phyloP scores from a whole-genome alignment of 495 filamentous ascomycete species.

The Thermothielavioides terrestris region DNA sequence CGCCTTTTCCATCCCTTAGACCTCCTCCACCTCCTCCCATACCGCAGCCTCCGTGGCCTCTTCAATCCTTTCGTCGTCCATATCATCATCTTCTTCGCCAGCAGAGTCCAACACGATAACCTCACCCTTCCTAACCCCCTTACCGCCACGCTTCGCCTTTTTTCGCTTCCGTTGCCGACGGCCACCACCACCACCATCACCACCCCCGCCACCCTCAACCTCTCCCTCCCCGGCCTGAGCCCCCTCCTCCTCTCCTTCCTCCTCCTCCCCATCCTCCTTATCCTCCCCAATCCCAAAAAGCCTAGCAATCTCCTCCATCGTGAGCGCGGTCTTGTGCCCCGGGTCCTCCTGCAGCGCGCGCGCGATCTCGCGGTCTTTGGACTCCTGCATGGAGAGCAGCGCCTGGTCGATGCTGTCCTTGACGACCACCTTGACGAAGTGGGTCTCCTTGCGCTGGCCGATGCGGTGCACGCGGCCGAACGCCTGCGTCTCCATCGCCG shows the following conservation, averaged over 20 bases:
- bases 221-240: neutral
- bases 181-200: neutral
- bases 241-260: neutral
- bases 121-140: no score
- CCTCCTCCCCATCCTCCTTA: neutral
- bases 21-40: neutral
- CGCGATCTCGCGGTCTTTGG: neutral
- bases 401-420: neutral
- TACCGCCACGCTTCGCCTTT: no score
- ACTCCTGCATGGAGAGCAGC: neutral
- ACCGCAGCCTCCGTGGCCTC: neutral
- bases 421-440: neutral
- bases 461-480: slow-evolving; percentile 5
- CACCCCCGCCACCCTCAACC: neutral
- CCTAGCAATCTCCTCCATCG: neutral
- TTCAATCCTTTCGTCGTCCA: neutral
- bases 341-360: neutral
- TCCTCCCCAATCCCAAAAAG: neutral
- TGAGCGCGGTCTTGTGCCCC: neutral
- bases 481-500: neutral
- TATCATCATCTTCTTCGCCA: neutral
- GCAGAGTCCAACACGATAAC: neutral
- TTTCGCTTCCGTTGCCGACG: no score
- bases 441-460: neutral
- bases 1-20: no score